Evolutionary conservation across 2,329 filamentous ascomycete species (phyloP).

Genomic region (Cladophialophora yegresii): DNA sequence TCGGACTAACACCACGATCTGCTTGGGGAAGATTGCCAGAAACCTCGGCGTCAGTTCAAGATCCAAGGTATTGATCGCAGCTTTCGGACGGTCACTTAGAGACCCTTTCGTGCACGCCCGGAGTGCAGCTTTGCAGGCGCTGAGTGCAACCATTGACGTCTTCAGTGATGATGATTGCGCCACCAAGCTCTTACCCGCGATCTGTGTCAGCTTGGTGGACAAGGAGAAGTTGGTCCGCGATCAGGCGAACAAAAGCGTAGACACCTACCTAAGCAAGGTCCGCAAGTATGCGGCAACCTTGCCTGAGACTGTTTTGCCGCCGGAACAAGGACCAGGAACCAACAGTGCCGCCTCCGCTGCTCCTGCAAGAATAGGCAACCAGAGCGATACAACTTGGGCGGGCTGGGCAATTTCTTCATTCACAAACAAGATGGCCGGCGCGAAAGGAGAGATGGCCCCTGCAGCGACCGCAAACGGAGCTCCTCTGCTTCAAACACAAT

Average conservation of each 20-base stretch:
- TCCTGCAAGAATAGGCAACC: constrained; percentile 70
- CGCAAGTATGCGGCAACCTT: constrained; percentile 75
- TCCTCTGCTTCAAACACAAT: constrained; percentile 47
- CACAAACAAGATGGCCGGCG: constrained; percentile 85
- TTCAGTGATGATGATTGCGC: constrained; percentile 92
- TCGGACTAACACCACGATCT: constrained; percentile 96
- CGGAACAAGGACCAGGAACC: constrained; percentile 57
- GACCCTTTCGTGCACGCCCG: constrained; percentile 95
- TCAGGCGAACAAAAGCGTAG: constrained; percentile 85
- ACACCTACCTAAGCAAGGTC: constrained; percentile 79
- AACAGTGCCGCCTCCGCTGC: constrained; percentile 43
- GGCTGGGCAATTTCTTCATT: constrained; percentile 99
- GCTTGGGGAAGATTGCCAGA: constrained; percentile 91
- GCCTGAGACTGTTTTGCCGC: constrained; percentile 76
- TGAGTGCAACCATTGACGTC: constrained; percentile 79
- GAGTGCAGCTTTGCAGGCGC: constrained; percentile 82
- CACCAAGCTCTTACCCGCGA: constrained; percentile 73
- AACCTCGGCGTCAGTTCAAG: constrained; percentile 74
- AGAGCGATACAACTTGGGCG: constrained; percentile 76
- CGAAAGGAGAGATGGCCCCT: constrained; percentile 81
- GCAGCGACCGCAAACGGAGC: constrained; percentile 46
- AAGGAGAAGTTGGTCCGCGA: constrained; percentile 94
- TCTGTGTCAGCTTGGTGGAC: constrained; percentile 84
- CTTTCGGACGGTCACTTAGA: constrained; percentile 82
- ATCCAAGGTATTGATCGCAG: constrained; percentile 87